phyloP scores from a whole-genome alignment of 345 rosid genomes.

The Alliaria petiolata region DNA sequence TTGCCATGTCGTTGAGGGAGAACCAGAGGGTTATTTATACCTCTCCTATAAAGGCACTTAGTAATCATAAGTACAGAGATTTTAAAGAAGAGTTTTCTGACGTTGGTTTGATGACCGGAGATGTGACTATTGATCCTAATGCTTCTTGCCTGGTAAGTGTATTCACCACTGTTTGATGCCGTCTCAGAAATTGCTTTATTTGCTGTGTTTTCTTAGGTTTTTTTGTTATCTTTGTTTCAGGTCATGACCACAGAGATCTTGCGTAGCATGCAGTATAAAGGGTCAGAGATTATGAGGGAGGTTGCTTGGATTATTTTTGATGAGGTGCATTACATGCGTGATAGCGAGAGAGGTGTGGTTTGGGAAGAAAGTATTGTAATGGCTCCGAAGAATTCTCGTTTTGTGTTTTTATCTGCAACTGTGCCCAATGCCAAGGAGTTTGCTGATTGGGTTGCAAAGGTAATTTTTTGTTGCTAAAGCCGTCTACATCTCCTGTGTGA shows the following conservation, averaged over 20 bases:
- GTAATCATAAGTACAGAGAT: constrained; percentile 95
- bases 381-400: constrained; percentile 92
- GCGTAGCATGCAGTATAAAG: constrained; percentile 98
- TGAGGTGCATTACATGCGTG: constrained; percentile 99
- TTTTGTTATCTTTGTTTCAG: constrained; percentile 37
- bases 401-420: constrained; percentile 96
- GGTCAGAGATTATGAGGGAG: constrained; percentile 88
- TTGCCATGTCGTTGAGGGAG: constrained; percentile 86
- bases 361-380: constrained; percentile 99
- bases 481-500: background rate
- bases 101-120: constrained; percentile 99
- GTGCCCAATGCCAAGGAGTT: constrained; percentile 99
- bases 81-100: constrained; percentile 96
- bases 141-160: constrained; percentile 85
- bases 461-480: constrained; percentile 25
- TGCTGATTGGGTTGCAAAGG: constrained; percentile 99
- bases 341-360: constrained; percentile 95
- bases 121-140: constrained; percentile 93
- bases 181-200: background rate
- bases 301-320: constrained; percentile 98
- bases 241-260: constrained; percentile 99
- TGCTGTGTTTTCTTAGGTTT: constrained; percentile 21
- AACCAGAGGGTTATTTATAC: constrained; percentile 93
- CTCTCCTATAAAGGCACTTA: constrained; percentile 94
- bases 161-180: background rate